Evolutionary conservation across 805 yeast species (phyloP), one percentile per base, ranked within the genome.

Genomic region (Groenewaldozyma tartarivorans): DNA sequence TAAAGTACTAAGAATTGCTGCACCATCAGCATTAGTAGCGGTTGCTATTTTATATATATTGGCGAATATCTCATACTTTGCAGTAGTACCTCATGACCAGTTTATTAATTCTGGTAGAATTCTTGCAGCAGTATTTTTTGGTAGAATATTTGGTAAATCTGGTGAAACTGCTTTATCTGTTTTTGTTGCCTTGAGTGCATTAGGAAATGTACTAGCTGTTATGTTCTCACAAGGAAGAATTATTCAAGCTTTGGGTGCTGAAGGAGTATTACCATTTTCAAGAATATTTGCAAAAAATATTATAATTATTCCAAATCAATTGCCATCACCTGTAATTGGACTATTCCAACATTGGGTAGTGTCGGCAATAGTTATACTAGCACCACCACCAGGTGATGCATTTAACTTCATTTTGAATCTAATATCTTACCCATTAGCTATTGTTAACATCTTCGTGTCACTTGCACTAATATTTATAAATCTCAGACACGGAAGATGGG

Each of bases 331-430:
- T 34, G 61, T 75, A 47, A 73, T 77, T 33, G 94, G 90, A 39
- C 64, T 84, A 40, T 67, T 78, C 51, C 81, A 81, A 58, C 94
- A 84, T 57, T 83, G 84, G 75, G 59, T 79, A 35, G 79, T 83
- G 15, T 81, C 88, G 64, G 61, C 80, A 32, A 67, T 84, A 39
- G 77, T 86, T 37, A 75, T 85, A 45, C 55, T 82, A 35, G 92
- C 90, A 3, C 84, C 85, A 33, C 90, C 92, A 16, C 83, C 88
- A 20, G 94, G 92, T 43, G 94, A 83, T 56, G 94, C 94, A 36
- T 84, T 82, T 65, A 80, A 81, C 60, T 81, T 85, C 57, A 75
- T 84, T 50, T 58, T 81, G 60, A 83, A 85, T 61, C 68, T 85
- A 65, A 79, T 82, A 51, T 77, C 90, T 2, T 84, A 84, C 58